Conservation (phyloP, 2,329 filamentous ascomycete genomes). For the Biscogniauxia sp. region DNA sequence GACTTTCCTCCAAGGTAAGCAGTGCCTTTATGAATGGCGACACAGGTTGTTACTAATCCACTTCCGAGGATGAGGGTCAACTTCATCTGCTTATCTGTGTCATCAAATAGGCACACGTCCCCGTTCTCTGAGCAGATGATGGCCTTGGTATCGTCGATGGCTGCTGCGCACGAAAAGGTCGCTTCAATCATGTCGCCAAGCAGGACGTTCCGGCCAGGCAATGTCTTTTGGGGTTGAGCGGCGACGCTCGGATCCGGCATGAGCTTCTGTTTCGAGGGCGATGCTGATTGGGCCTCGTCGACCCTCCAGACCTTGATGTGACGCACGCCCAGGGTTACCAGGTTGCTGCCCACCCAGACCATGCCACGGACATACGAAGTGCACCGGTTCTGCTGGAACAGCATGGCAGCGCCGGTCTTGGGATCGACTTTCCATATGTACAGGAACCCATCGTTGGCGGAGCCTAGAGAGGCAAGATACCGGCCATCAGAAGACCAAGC, state of each 20-base stretch:
- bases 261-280: constrained; percentile 63
- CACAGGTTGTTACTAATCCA: constrained; percentile 66
- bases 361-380: constrained; percentile 83
- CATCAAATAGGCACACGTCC: constrained; percentile 84
- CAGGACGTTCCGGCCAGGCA: constrained; percentile 84
- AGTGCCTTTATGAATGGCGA: constrained; percentile 57
- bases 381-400: constrained; percentile 87
- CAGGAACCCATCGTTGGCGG: constrained; percentile 88
- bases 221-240: constrained; percentile 58
- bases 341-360: constrained; percentile 80
- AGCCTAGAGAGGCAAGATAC: constrained; percentile 84
- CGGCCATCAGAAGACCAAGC: constrained; percentile 86
- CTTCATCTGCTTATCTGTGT: constrained; percentile 68
- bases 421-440: constrained; percentile 86
- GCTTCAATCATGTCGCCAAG: constrained; percentile 78
- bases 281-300: constrained; percentile 60
- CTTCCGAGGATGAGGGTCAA: constrained; percentile 64
- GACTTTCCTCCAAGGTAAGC: constrained; percentile 69
- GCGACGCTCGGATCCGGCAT: constrained; percentile 41
- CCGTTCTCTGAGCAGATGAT: constrained; percentile 86
- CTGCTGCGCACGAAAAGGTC: constrained; percentile 76
- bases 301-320: constrained; percentile 94
- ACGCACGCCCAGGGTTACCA: constrained; percentile 85
- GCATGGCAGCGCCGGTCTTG: constrained; percentile 73
- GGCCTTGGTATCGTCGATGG: constrained; percentile 70